phyloP scores from a whole-genome alignment of 2,329 filamentous ascomycete genomes.

The Penicillium freii region DNA sequence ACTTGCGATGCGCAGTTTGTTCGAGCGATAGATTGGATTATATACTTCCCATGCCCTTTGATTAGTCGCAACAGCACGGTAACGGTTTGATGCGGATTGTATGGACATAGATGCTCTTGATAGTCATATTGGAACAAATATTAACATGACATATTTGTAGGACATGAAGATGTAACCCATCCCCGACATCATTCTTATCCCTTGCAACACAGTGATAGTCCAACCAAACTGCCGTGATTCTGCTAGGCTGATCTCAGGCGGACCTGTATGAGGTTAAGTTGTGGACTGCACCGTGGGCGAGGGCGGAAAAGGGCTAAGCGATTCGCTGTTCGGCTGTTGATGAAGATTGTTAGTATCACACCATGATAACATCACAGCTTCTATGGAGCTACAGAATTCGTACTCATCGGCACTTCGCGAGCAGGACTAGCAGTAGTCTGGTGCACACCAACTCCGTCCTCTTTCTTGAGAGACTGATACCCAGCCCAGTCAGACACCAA shows the following conservation, averaged over 20 bases:
- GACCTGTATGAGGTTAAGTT: constrained; percentile 5
- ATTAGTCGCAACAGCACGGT: background rate
- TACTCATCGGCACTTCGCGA: constrained; percentile 19
- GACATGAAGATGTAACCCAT: background rate
- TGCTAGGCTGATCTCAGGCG: background rate
- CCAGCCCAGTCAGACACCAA: constrained; percentile 29
- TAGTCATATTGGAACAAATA: background rate
- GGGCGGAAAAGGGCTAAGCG: constrained; percentile 10
- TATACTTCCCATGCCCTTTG: constrained; percentile 10
- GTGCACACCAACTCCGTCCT: background rate
- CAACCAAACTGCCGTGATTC: background rate
- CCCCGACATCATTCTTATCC: background rate
- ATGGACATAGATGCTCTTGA: constrained; percentile 3
- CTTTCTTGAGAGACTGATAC: constrained; percentile 21
- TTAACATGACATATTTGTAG: background rate
- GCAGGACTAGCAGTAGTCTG: constrained; percentile 2
- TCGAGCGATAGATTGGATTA: constrained; percentile 23
- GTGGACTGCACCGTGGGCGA: constrained; percentile 6
- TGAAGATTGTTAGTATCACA: constrained; percentile 13
- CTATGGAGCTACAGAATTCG: constrained; percentile 7
- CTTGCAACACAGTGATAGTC: background rate
- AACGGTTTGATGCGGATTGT: background rate
- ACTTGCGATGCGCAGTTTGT: constrained; percentile 2
- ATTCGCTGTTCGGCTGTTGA: constrained; percentile 18
- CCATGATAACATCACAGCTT: constrained; percentile 16